Percentiles rank a stretch among this genome's conserved stretches.
These are phyloP conservation scores for Xylaria scruposa DNA, from an alignment of 495 filamentous ascomycete species.

Conservation along the genomic window DNA sequence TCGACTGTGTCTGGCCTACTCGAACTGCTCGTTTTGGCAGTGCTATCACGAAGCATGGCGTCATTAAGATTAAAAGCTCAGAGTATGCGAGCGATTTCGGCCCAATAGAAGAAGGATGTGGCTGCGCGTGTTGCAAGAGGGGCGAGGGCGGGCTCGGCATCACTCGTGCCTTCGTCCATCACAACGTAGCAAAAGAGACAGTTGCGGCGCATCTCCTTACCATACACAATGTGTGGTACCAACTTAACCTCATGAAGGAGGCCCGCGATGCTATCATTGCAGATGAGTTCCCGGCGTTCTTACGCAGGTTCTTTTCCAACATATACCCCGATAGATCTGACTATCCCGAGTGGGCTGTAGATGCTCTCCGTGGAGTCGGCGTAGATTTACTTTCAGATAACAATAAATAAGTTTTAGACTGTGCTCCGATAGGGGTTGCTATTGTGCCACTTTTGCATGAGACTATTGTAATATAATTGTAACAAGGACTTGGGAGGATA, in stretches of 20 bases:
- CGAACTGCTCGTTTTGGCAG: conserved; percentile 95
- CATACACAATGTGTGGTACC: conserved; percentile 93
- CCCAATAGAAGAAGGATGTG: conserved; percentile 82
- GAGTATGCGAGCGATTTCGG: conserved; percentile 78
- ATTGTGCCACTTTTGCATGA: background rate
- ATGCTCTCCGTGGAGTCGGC: conserved; percentile 81
- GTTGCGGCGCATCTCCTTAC: conserved; percentile 93
- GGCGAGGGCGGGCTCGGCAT: conserved; percentile 77
- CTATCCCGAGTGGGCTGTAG: conserved; percentile 84
- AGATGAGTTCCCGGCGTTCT: conserved; percentile 79
- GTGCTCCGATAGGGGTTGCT: no score
- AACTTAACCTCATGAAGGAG: conserved; percentile 79
- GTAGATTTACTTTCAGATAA: conserved; percentile 67
- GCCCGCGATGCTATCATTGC: conserved; percentile 81
- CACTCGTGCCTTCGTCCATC: conserved; percentile 88
- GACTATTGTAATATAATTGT: no score
- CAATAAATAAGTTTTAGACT: conserved; percentile 21
- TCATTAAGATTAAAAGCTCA: conserved; percentile 82
- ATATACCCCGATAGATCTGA: conserved; percentile 71
- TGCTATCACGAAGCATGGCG: conserved; percentile 81
- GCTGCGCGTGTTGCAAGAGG: conserved; percentile 77
- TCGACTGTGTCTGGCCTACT: conserved; percentile 99
- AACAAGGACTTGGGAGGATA: no score
- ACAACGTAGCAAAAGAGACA: conserved; percentile 92
- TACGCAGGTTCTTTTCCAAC: conserved; percentile 76